A percentile compares a stretch with the other conserved stretches of the same genome.
phyloP scores from a whole-genome alignment of 2,329 filamentous ascomycete genomes.

The Phaeosphaeriaceae sp. region DNA sequence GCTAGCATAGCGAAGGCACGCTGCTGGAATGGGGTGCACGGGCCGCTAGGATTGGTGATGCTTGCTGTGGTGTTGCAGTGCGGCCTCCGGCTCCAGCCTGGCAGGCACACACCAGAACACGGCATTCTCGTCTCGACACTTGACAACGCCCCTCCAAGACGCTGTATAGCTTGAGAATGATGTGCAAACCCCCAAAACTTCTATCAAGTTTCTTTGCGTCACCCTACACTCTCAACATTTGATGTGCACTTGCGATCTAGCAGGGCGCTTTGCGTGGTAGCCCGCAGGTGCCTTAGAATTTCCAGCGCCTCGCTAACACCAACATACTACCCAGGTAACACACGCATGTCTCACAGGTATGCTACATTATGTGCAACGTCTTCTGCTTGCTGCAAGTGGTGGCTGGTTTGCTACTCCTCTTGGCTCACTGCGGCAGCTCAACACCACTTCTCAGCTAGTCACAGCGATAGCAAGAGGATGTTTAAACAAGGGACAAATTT shows the following conservation, averaged over 20 bases:
- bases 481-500: not conserved
- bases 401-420: constrained; percentile 1
- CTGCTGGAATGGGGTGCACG: constrained; percentile 8
- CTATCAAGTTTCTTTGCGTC: no score
- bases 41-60: constrained; percentile 11
- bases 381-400: not conserved
- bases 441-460: not conserved
- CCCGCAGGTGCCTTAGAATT: no score
- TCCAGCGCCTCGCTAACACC: not conserved
- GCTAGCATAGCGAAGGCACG: not conserved
- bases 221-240: not conserved
- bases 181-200: not conserved
- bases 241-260: not conserved
- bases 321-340: not conserved
- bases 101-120: not conserved
- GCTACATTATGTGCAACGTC: not conserved
- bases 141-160: not conserved
- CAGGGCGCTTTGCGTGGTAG: no score
- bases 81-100: not conserved
- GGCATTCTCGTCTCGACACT: not conserved
- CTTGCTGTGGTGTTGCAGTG: constrained; percentile 10
- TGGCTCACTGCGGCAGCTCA: not conserved
- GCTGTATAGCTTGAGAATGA: not conserved
- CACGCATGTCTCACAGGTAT: not conserved
- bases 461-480: not conserved